Evolutionary conservation across 2,329 filamentous ascomycete genomes (phyloP), one percentile per base, ranked within the genome.

Genomic region (Sarocladium brachiariae): DNA sequence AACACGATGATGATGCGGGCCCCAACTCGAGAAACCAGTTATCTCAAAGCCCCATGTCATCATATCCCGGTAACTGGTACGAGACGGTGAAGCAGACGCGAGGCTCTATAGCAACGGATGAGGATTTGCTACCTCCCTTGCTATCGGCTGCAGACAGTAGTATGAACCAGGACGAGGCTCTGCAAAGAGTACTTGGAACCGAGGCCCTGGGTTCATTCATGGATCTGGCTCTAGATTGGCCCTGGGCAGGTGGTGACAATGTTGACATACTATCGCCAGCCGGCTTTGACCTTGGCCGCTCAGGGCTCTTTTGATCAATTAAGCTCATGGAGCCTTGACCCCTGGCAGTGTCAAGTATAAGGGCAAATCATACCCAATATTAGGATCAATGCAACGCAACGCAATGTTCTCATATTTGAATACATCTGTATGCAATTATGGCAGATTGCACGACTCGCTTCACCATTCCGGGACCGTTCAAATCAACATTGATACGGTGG

Each of bases 221-320:
- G 34, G 34, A 37, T n/a, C 16, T 37, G 7, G 16, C 18, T 27
- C 23, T 21, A 14, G 41, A 23, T 9, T 27, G 41, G 41, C 2
- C 41, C n/a, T 16, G 27, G 41, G 23, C 25, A 10, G 41, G 25
- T 27, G 25, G 19, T 53, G n/a, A 53, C 27, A 7, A 30, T 13
- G 27, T 30, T 30, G 27, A n/a, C n/a, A n/a, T n/a, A n/a, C n/a
- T n/a, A n/a, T n/a, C n/a, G n/a, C n/a, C n/a, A n/a, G n/a, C n/a
- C n/a, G n/a, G n/a, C n/a, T n/a, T n/a, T n/a, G n/a, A n/a, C n/a
- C n/a, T n/a, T n/a, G n/a, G n/a, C n/a, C n/a, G n/a, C n/a, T n/a
- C n/a, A n/a, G n/a, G n/a, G n/a, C n/a, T n/a, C n/a, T n/a, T n/a
- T n/a, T n/a, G n/a, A n/a, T n/a, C n/a, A n/a, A n/a, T n/a, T n/a